Conservation (phyloP, 805 yeast species). For the Ogataea trehaloabstinens region DNA sequence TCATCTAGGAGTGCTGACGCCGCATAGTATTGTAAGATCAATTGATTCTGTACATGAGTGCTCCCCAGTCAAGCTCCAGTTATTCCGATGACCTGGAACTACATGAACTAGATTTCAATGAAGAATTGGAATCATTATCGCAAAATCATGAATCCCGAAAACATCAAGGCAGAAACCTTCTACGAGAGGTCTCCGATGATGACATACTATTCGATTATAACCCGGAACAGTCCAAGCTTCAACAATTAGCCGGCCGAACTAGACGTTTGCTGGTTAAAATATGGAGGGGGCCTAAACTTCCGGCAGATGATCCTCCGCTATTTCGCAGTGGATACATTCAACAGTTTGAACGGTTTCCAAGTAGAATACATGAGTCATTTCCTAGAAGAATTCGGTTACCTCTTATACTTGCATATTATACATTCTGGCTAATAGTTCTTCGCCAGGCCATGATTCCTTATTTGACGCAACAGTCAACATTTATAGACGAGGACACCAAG, state of each 20-base stretch:
- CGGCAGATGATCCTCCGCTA: constrained; percentile 47
- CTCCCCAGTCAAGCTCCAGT: neutral
- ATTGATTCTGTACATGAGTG: neutral
- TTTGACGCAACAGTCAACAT: constrained; percentile 41
- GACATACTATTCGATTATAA: neutral
- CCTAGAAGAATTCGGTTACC: constrained; percentile 29
- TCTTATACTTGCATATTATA: constrained; percentile 37
- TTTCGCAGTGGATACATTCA: constrained; percentile 26
- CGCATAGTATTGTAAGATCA: too few relatives aligned
- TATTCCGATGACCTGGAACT: constrained; percentile 2
- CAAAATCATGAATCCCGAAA: neutral
- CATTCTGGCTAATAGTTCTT: constrained; percentile 45
- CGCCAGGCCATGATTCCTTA: constrained; percentile 43
- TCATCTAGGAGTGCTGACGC: too few relatives aligned
- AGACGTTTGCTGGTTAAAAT: constrained; percentile 21
- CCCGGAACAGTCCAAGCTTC: neutral
- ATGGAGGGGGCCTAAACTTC: constrained; percentile 57
- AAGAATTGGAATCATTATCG: neutral
- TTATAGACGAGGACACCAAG: constrained; percentile 12
- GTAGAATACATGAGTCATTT: constrained; percentile 29
- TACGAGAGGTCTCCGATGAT: neutral
- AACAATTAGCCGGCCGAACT: neutral
- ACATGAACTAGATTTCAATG: neutral
- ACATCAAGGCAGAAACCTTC: too few relatives aligned
- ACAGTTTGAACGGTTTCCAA: constrained; percentile 45